Conservation (phyloP, 768 basidiomycete species). For the Amylocystis lapponica region DNA sequence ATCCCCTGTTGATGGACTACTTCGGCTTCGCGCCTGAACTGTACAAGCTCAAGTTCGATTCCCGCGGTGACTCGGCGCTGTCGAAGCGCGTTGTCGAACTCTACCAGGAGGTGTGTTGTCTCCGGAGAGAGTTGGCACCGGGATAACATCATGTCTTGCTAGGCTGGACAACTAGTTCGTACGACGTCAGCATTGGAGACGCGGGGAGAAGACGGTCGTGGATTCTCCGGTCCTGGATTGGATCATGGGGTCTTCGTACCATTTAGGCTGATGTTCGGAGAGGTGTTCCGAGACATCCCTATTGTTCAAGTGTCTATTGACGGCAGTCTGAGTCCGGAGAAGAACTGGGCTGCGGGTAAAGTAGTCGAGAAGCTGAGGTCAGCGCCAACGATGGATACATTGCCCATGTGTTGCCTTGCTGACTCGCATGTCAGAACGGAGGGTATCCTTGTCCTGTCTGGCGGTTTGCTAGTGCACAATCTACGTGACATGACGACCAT, state of each 20-base stretch:
- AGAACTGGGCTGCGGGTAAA: constrained; percentile 61
- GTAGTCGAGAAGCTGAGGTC: constrained; percentile 56
- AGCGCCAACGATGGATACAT: constrained; percentile 8
- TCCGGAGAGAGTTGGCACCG: neutral
- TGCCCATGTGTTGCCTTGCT: constrained; percentile 1
- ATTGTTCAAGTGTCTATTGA: constrained; percentile 71
- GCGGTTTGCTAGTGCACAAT: constrained; percentile 67
- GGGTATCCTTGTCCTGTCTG: constrained; percentile 62
- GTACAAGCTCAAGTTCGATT: constrained; percentile 64
- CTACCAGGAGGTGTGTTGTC: constrained; percentile 40
- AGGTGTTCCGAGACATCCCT: constrained; percentile 54
- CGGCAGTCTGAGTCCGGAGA: constrained; percentile 47
- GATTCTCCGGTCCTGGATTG: constrained; percentile 57
- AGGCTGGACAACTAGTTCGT: constrained; percentile 53
- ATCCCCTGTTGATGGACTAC: constrained; percentile 72
- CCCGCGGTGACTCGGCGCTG: constrained; percentile 53
- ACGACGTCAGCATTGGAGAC: constrained; percentile 43
- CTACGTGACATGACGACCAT: constrained; percentile 50
- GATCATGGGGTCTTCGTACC: constrained; percentile 83
- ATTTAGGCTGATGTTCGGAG: constrained; percentile 74
- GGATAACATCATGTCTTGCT: neutral
- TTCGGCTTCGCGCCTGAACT: constrained; percentile 56
- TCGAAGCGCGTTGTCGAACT: constrained; percentile 55
- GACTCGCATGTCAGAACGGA: constrained; percentile 40
- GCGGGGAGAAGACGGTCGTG: constrained; percentile 62